Evolutionary conservation across 1,284 basidiomycete species (phyloP).

Genomic region (Sphagnurus paluster): DNA sequence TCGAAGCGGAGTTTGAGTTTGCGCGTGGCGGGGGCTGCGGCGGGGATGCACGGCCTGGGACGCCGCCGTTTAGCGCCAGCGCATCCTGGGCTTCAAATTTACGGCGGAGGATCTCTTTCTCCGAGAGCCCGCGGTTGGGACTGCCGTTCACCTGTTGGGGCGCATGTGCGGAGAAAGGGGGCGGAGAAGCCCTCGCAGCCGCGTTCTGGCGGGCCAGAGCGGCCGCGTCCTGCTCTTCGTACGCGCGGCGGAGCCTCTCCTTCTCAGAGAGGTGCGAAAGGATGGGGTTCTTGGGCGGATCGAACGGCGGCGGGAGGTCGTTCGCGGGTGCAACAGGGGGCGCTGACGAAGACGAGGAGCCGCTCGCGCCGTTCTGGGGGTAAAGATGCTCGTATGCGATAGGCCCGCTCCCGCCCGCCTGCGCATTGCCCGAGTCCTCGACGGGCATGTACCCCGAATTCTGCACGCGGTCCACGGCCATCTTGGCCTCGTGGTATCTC

Average conservation of each 20-base stretch:
- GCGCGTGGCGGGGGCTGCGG: slow-evolving; percentile 26
- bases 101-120: slow-evolving; percentile 54
- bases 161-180: slow-evolving; percentile 20
- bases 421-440: slow-evolving; percentile 8
- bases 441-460: slow-evolving; percentile 17
- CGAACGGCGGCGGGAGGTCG: slow-evolving; percentile 52
- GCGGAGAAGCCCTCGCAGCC: slow-evolving; percentile 18
- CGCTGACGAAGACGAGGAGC: slow-evolving; percentile 23
- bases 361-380: slow-evolving; percentile 32
- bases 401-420: slow-evolving; percentile 25
- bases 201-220: slow-evolving; percentile 32
- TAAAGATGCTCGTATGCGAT: slow-evolving; percentile 62
- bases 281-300: slow-evolving; percentile 36
- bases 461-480: slow-evolving; percentile 60
- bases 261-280: slow-evolving; percentile 47
- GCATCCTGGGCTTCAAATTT: slow-evolving; percentile 50
- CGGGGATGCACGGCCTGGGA: slow-evolving; percentile 12
- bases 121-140: slow-evolving; percentile 23
- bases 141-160: slow-evolving; percentile 17
- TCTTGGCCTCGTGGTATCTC: slow-evolving; percentile 69
- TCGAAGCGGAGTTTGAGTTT: slow-evolving; percentile 9
- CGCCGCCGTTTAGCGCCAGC: slow-evolving; percentile 19
- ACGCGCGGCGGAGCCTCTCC: slow-evolving; percentile 51
- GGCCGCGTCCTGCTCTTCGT: slow-evolving; percentile 63
- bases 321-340: slow-evolving; percentile 25